Evolutionary conservation across 139 green algal species (phyloP).

Genomic region (Chlamydomonas urium): DNA sequence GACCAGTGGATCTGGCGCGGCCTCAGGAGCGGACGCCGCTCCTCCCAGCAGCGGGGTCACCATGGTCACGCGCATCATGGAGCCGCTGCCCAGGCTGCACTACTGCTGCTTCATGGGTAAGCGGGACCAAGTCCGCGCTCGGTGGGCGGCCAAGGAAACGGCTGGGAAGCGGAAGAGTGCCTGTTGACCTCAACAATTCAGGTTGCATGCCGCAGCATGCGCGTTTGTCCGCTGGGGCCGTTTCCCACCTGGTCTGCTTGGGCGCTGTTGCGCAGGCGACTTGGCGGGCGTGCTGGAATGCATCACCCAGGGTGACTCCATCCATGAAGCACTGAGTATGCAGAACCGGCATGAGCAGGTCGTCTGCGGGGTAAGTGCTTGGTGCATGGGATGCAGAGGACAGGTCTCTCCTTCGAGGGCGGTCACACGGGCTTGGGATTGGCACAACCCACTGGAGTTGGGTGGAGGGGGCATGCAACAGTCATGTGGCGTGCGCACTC

Average conservation of each 20-base stretch:
- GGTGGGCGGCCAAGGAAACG: neutral
- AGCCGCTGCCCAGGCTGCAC: neutral
- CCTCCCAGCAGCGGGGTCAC: too few species aligned
- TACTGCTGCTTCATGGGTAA: neutral
- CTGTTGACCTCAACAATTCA: neutral
- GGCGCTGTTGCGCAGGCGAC: neutral
- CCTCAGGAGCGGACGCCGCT: too few species aligned
- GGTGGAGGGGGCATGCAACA: neutral
- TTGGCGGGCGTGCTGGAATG: slow-evolving; percentile 6
- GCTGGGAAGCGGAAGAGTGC: neutral
- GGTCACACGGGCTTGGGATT: neutral
- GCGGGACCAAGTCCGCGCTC: neutral
- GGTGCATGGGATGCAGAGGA: slow-evolving; percentile 1
- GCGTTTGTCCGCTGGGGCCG: neutral
- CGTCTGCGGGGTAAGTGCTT: slow-evolving; percentile 1
- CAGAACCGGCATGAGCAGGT: neutral
- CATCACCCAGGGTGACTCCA: neutral
- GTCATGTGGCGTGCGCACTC: too few species aligned
- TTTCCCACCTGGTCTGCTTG: too few species aligned
- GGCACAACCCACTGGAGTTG: neutral
- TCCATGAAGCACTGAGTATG: neutral
- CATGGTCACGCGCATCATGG: too few species aligned
- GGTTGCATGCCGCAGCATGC: neutral
- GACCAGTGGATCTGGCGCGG: too few species aligned
- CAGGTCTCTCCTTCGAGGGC: neutral